These are phyloP conservation scores for Geosmithia putterillii DNA, from an alignment of 2,329 filamentous ascomycete species.

Conservation along the genomic window DNA sequence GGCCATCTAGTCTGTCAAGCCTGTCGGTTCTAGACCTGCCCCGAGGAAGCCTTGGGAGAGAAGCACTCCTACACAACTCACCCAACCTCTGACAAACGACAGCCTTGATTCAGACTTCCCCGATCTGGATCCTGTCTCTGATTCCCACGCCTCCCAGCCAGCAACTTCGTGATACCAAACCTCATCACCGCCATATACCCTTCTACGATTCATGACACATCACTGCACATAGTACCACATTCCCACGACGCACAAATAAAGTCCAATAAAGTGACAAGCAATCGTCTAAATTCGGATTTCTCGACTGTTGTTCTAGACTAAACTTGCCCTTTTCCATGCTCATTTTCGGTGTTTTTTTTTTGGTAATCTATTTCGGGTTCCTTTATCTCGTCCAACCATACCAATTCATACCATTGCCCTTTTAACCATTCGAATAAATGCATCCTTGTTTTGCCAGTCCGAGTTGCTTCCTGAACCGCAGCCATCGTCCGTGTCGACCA, in stretches of 20 bases:
- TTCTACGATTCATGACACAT: not conserved
- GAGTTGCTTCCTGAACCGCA: too few relatives aligned
- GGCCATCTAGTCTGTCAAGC: slow-evolving; percentile 35
- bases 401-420: too few relatives aligned
- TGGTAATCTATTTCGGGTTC: not conserved
- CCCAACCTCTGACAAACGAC: slow-evolving; percentile 9
- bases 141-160: not conserved
- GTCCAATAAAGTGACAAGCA: not conserved
- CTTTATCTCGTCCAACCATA: not conserved
- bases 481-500: too few relatives aligned
- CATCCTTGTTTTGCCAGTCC: too few relatives aligned
- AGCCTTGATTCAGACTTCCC: slow-evolving; percentile 22
- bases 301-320: not conserved
- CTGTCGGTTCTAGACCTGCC: slow-evolving; percentile 31
- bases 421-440: too few relatives aligned
- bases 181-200: not conserved
- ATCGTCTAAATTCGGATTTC: slow-evolving; percentile 1
- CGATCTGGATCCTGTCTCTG: too few relatives aligned
- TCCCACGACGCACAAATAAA: not conserved
- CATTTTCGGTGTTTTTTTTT: not conserved
- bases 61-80: slow-evolving; percentile 15
- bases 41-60: slow-evolving; percentile 71
- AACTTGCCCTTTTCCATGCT: not conserved
- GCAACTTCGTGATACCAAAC: not conserved
- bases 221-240: not conserved